Evolutionary conservation across 2,329 filamentous ascomycete species (phyloP).

Genomic region (Penicillium sclerotigenum): DNA sequence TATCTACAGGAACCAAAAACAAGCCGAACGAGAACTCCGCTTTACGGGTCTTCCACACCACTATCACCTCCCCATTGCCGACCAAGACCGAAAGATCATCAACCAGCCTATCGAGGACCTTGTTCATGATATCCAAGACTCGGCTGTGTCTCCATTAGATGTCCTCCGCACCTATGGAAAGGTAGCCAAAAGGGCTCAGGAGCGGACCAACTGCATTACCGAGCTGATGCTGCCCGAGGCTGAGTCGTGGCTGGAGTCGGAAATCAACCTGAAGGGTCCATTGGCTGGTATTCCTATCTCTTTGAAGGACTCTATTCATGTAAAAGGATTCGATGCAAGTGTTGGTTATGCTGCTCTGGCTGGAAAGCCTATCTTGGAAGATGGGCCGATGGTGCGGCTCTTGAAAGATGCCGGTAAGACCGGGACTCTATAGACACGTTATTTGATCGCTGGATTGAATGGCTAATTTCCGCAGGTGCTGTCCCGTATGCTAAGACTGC

Average conservation of each 20-base stretch:
- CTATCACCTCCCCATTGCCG: constrained; percentile 65
- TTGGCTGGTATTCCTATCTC: constrained; percentile 84
- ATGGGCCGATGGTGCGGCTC: constrained; percentile 71
- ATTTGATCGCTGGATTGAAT: not conserved
- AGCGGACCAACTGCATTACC: constrained; percentile 84
- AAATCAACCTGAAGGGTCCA: constrained; percentile 72
- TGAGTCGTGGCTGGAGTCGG: constrained; percentile 64
- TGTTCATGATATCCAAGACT: constrained; percentile 73
- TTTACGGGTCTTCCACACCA: constrained; percentile 63
- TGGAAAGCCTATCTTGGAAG: constrained; percentile 61
- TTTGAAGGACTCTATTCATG: constrained; percentile 73
- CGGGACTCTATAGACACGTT: not conserved
- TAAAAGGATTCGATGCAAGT: constrained; percentile 77
- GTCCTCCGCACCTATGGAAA: constrained; percentile 86
- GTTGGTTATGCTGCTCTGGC: constrained; percentile 76
- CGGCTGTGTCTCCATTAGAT: constrained; percentile 62
- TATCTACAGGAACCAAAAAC: constrained; percentile 67
- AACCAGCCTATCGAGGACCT: constrained; percentile 72
- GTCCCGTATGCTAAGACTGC: constrained; percentile 94
- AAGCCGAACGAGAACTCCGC: constrained; percentile 67
- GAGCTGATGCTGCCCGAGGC: constrained; percentile 79
- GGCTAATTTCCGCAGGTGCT: constrained; percentile 53
- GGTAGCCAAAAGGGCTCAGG: constrained; percentile 76
- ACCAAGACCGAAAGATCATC: constrained; percentile 64
- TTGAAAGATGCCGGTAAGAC: constrained; percentile 70